phyloP scores from a whole-genome alignment of 1,284 basidiomycete species.

The Agaricales sp. region DNA sequence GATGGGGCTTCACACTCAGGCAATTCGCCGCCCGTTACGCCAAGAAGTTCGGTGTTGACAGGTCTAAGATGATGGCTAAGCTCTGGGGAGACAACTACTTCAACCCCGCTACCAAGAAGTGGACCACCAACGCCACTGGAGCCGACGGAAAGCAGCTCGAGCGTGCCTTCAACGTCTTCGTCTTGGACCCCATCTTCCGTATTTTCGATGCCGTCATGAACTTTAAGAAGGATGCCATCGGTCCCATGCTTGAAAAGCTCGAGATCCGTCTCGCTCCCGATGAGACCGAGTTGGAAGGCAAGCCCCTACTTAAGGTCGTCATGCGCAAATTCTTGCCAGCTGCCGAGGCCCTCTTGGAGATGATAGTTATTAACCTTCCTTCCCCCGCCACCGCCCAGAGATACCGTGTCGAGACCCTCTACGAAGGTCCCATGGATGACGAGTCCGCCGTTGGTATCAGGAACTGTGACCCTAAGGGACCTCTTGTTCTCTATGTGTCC shows the following conservation, averaged over 20 bases:
- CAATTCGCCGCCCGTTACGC: constrained; percentile 94
- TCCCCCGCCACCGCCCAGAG: constrained; percentile 95
- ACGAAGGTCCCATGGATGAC: constrained; percentile 99
- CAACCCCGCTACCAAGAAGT: constrained; percentile 97
- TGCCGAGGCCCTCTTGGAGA: constrained; percentile 97
- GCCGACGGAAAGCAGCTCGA: constrained; percentile 86
- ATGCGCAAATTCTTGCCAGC: constrained; percentile 99
- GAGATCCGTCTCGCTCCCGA: constrained; percentile 86
- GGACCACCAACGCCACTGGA: constrained; percentile 75
- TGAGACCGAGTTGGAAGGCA: constrained; percentile 94
- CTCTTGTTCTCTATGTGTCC: constrained; percentile 97
- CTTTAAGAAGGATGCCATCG: constrained; percentile 94
- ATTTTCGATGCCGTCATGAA: constrained; percentile 99
- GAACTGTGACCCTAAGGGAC: constrained; percentile 95
- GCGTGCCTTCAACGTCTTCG: constrained; percentile 92
- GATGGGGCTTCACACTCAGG: constrained; percentile 99
- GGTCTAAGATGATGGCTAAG: constrained; percentile 96
- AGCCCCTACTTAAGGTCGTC: constrained; percentile 93
- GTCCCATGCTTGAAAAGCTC: constrained; percentile 91
- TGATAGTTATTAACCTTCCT: constrained; percentile 99
- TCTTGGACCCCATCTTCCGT: constrained; percentile 98
- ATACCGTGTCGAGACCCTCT: constrained; percentile 99
- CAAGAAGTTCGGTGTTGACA: constrained; percentile 99
- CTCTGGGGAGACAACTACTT: constrained; percentile 99
- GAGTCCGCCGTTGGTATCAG: constrained; percentile 98